Percentiles rank a stretch among this genome's conserved stretches.
Conservation (phyloP, 495 filamentous ascomycete genomes). For the Trichoderma orchidacearum region DNA sequence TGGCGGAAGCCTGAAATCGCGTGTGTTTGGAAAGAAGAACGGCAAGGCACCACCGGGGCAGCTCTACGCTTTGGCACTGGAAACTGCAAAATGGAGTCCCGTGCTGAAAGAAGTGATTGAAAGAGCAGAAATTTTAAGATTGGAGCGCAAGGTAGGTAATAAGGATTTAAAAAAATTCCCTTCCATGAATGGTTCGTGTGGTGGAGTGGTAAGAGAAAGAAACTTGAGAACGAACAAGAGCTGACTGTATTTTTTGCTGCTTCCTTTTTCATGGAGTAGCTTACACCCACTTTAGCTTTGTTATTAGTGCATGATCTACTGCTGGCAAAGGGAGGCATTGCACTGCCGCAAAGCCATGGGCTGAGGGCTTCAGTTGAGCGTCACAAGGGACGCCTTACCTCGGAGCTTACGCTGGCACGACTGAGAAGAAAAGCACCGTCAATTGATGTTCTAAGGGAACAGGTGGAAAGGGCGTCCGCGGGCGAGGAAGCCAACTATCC, state of each 20-base stretch:
- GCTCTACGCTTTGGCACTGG: conserved; percentile 71
- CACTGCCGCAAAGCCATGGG: conserved; percentile 61
- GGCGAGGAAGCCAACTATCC: conserved; percentile 34
- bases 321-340: conserved; percentile 65
- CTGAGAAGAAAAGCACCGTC: conserved; percentile 55
- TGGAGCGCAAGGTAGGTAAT: conserved; percentile 66
- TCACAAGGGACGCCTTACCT: conserved; percentile 66
- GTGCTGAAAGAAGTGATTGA: conserved; percentile 81
- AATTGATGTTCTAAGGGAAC: conserved; percentile 45
- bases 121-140: conserved; percentile 47
- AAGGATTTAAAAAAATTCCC: background rate
- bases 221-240: background rate
- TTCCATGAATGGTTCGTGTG: background rate
- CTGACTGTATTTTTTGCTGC: background rate
- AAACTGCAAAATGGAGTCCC: conserved; percentile 80
- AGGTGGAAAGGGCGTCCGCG: conserved; percentile 31
- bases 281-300: conserved; percentile 67
- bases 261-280: conserved; percentile 28
- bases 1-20: conserved; percentile 68
- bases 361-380: conserved; percentile 58
- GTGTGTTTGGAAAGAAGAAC: conserved; percentile 56
- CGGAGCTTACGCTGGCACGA: conserved; percentile 70
- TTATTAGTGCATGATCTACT: conserved; percentile 81
- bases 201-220: too few species aligned
- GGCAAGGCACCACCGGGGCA: conserved; percentile 67